Evolutionary conservation across 2,329 filamentous ascomycete genomes (phyloP).

Genomic region (Alternaria ventricosa): DNA sequence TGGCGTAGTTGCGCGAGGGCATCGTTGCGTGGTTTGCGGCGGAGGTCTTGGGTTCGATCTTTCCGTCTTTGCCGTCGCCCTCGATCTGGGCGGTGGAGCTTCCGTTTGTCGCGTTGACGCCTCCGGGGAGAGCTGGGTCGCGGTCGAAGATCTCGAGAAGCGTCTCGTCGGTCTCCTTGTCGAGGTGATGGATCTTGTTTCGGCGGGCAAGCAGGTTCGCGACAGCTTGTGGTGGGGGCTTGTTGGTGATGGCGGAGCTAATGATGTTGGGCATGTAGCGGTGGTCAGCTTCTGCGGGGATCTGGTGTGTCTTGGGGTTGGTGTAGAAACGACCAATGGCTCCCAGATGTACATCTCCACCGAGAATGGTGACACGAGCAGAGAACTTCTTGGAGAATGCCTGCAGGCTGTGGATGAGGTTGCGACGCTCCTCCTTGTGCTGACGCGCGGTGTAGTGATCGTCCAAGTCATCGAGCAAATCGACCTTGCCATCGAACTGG

Average conservation of each 20-base stretch:
- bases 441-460: constrained; percentile 86
- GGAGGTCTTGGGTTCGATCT: constrained; percentile 64
- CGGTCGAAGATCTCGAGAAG: constrained; percentile 68
- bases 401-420: constrained; percentile 72
- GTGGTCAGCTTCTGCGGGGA: constrained; percentile 64
- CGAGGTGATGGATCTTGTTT: constrained; percentile 71
- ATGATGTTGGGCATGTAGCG: constrained; percentile 70
- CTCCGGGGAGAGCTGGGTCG: constrained; percentile 55
- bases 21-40: constrained; percentile 85
- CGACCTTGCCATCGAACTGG: constrained; percentile 81
- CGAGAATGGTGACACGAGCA: constrained; percentile 66
- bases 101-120: constrained; percentile 28
- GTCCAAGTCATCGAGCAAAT: constrained; percentile 69
- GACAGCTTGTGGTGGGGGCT: constrained; percentile 69
- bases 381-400: constrained; percentile 61
- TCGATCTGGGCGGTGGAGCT: constrained; percentile 24
- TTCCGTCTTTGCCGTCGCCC: constrained; percentile 32
- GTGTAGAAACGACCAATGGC: constrained; percentile 70
- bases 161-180: constrained; percentile 68
- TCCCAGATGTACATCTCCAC: constrained; percentile 69
- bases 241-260: constrained; percentile 71
- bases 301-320: constrained; percentile 57
- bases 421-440: constrained; percentile 86
- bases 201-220: constrained; percentile 68
- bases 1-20: constrained; percentile 70